Conservation (phyloP, 768 basidiomycete genomes). For the Termitomyces sp. region DNA sequence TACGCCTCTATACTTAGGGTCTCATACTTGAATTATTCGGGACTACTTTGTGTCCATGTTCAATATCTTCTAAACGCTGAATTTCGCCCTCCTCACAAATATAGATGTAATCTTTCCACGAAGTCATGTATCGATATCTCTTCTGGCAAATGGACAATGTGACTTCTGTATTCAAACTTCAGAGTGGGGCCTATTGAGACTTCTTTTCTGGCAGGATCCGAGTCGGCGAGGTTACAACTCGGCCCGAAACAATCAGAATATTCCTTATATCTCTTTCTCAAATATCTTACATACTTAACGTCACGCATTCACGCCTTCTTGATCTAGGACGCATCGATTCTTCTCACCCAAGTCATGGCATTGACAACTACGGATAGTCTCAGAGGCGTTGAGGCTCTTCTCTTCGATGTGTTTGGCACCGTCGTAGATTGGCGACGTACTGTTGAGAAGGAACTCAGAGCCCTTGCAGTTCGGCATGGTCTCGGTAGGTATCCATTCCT, state of each 20-base stretch:
- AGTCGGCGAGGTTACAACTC: neutral
- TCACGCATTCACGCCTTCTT: neutral
- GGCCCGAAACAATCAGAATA: neutral
- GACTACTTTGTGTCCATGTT: neutral
- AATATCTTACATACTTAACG: neutral
- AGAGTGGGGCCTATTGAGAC: neutral
- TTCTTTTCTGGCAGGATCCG: neutral
- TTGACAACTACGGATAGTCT: slow-evolving; percentile 1
- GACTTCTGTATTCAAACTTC: neutral
- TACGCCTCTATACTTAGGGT: neutral
- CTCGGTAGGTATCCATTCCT: neutral
- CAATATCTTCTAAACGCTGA: neutral
- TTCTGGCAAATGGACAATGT: neutral
- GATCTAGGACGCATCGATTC: neutral
- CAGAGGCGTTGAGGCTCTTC: slow-evolving; percentile 30
- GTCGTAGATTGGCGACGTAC: slow-evolving; percentile 40
- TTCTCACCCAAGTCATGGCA: neutral
- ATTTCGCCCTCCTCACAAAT: neutral
- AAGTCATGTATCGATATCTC: neutral
- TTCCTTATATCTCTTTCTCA: no score
- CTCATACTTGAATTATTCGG: neutral
- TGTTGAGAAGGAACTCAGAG: slow-evolving; percentile 25
- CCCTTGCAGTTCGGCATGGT: slow-evolving; percentile 14
- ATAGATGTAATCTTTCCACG: neutral
- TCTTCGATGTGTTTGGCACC: slow-evolving; percentile 49